Conservation (phyloP, 306 rosid species). For the Echinosophora koreensis region DNA sequence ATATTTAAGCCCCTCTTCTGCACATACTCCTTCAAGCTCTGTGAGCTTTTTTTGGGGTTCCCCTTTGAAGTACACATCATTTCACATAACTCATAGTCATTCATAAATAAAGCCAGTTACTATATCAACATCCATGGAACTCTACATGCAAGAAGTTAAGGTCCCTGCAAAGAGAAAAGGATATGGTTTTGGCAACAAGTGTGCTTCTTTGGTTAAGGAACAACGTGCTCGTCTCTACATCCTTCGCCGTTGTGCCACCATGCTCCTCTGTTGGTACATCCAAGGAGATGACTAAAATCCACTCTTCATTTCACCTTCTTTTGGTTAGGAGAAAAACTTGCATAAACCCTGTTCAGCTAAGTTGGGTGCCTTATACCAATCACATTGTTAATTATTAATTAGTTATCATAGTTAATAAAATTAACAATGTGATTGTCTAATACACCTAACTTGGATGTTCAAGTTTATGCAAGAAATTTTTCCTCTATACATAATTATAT, state of each 20-base stretch:
- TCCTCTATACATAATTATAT: neutral
- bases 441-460: too few relatives aligned
- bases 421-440: too few relatives aligned
- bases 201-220: conserved; percentile 76
- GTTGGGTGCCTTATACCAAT: too few relatives aligned
- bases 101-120: neutral
- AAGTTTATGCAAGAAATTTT: neutral
- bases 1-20: conserved; percentile 22
- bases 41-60: neutral
- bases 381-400: too few relatives aligned
- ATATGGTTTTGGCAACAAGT: conserved; percentile 66
- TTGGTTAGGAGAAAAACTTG: neutral
- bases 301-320: neutral
- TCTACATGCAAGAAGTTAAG: conserved; percentile 38
- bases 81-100: neutral
- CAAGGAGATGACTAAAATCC: conserved; percentile 75
- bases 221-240: conserved; percentile 92
- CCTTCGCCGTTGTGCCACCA: conserved; percentile 92
- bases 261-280: conserved; percentile 94
- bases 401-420: too few relatives aligned
- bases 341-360: too few relatives aligned
- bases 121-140: conserved; percentile 48
- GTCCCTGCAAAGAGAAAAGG: conserved; percentile 50
- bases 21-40: conserved; percentile 38
- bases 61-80: neutral